Conservation (phyloP, 352 stramenopile species). For the Albugo candida region DNA sequence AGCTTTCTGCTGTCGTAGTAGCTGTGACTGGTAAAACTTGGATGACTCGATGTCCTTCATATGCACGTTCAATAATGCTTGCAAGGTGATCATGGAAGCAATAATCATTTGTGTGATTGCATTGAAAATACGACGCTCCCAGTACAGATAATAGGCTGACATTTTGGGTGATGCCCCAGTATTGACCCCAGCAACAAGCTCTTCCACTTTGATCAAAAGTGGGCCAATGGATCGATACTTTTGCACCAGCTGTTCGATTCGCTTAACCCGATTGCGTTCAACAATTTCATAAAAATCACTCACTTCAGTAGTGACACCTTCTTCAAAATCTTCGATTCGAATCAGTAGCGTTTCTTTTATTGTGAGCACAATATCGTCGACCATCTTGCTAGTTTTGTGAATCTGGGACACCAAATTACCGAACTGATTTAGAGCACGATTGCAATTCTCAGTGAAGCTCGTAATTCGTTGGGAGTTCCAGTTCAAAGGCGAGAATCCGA, state of each 20-base stretch:
- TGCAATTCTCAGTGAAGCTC: conserved; percentile 86
- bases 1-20: no score
- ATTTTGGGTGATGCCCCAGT: conserved; percentile 80
- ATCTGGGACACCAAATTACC: conserved; percentile 85
- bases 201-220: conserved; percentile 91
- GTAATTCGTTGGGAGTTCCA: conserved; percentile 94
- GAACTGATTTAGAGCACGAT: conserved; percentile 87
- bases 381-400: conserved; percentile 90
- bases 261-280: conserved; percentile 79
- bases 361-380: conserved; percentile 81
- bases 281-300: conserved; percentile 88
- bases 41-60: conserved; percentile 67
- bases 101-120: conserved; percentile 94
- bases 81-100: conserved; percentile 86
- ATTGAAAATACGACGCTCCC: conserved; percentile 92
- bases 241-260: conserved; percentile 84
- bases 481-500: conserved; percentile 89
- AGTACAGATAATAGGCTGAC: conserved; percentile 93
- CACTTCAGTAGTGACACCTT: conserved; percentile 79
- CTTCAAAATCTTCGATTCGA: conserved; percentile 80
- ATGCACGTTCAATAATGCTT: conserved; percentile 80
- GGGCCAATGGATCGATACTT: conserved; percentile 87
- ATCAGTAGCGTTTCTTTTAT: conserved; percentile 88
- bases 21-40: conserved; percentile 15
- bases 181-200: conserved; percentile 87